Base-by-base conservation (phyloP, 371 early-diverging fungal genomes). In the Mortierella sp. region DNA sequence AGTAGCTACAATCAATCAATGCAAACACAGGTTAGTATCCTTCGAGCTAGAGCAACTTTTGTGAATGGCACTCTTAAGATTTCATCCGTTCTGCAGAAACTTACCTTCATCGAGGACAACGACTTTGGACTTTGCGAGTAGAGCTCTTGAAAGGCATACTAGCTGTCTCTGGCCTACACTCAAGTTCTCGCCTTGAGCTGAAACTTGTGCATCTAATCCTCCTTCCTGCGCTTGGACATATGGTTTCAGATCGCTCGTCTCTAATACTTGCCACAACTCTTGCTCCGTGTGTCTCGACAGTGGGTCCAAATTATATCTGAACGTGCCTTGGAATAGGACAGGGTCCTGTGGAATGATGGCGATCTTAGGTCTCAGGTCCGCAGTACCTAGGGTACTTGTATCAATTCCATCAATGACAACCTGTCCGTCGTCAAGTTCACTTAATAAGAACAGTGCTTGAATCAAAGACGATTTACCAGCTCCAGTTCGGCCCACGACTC, bases 271-370 rank as follows among this genome's bases (percentile, higher is more conserved):
- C 91, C 89, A 92, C 31, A 92, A 59, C 28, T 84, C 83, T 53
- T 83, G 84, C 55, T 94, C 94, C 9, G 86, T 72, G 70, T 85
- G 85, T 60, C 87, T 86, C 35, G 62, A 74, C 32, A 92, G 85
- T 5, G 93, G 92, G 70, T 94, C 93, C 49, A 96, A 75, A 66
- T 93, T 93, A 40, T 86, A 87, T 37, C 93, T 85, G 26, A 92
- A 75, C 0, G 81, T 80, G 1, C 81, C 97, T 26, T 91, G 89
- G 86, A 97, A 98, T 32, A 98, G 83, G 28, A 96, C 93, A 13
- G 97, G 97, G 63, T 98, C 99, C 85, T 99, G 99, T 28, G 99
- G 98, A 76, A 98, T 97, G 66, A 99, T 96, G 0, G 94, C 90
- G 40, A 93, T 84, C 26, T 90, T 88, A 35, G 92, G 92, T 64